Conservation (phyloP, 1,284 basidiomycete genomes). For the Leccinum angustisporum region DNA sequence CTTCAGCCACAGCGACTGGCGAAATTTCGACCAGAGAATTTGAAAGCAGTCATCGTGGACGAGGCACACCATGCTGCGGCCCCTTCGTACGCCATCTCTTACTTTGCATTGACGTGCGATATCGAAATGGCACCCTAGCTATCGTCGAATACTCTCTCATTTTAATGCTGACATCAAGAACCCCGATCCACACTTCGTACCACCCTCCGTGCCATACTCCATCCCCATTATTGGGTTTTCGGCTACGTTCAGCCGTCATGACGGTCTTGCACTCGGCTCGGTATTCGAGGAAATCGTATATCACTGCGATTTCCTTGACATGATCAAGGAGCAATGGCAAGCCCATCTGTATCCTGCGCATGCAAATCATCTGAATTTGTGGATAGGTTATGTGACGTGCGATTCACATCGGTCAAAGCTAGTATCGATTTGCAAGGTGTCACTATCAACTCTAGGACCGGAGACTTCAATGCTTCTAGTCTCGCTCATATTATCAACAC, state of each 20-base stretch:
- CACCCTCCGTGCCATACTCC: conserved; percentile 41
- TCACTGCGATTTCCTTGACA: conserved; percentile 88
- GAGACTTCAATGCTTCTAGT: conserved; percentile 79
- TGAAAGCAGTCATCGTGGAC: conserved; percentile 88
- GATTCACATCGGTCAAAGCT: conserved; percentile 79
- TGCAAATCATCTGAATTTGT: conserved; percentile 4
- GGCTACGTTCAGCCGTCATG: conserved; percentile 92
- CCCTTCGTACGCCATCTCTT: conserved; percentile 60
- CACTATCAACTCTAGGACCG: conserved; percentile 60
- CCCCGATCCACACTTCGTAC: conserved; percentile 44
- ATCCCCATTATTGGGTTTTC: conserved; percentile 94
- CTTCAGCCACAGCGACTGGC: conserved; percentile 62
- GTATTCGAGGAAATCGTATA: conserved; percentile 94
- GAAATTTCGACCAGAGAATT: conserved; percentile 73
- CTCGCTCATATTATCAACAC: conserved; percentile 83
- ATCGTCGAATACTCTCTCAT: conserved; percentile 73
- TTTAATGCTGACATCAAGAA: conserved; percentile 66
- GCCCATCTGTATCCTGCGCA: conserved; percentile 10
- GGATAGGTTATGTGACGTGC: conserved; percentile 78
- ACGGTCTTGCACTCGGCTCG: conserved; percentile 85
- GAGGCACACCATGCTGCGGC: conserved; percentile 97
- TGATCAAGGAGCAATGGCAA: conserved; percentile 92
- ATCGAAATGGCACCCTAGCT: conserved; percentile 44
- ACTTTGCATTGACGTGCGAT: background rate
- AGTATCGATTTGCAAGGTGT: conserved; percentile 71